A percentile compares a stretch with the other conserved stretches of the same genome.
Conservation (phyloP, 768 basidiomycete species). For the Boletus pseudopeckii region DNA sequence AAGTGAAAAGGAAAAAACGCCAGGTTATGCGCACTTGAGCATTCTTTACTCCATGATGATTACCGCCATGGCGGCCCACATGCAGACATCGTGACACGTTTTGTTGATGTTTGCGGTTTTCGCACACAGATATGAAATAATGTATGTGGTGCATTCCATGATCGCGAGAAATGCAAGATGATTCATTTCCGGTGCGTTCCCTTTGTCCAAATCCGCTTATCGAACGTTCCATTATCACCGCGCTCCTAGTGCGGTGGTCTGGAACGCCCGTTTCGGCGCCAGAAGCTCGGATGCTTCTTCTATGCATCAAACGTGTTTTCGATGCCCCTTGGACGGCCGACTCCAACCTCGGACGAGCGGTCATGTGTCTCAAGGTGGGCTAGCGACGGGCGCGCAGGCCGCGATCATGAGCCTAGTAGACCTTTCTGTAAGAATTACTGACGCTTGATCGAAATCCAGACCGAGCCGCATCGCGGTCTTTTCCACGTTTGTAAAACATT, state of each 20-base stretch:
- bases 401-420: too few species aligned
- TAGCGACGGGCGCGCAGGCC: too few species aligned
- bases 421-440: too few species aligned
- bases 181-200: background rate
- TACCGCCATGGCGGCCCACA: background rate
- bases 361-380: too few species aligned
- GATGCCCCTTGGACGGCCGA: too few species aligned
- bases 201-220: background rate
- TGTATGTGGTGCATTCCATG: background rate
- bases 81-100: background rate
- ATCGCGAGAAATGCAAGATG: background rate
- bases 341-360: too few species aligned
- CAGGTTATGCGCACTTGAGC: background rate
- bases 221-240: background rate
- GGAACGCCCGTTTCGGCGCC: background rate
- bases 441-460: too few species aligned
- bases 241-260: background rate
- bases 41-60: too few species aligned
- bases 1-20: background rate
- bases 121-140: too few species aligned
- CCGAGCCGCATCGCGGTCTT: too few species aligned
- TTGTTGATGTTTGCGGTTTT: background rate
- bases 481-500: too few species aligned
- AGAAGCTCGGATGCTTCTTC: background rate
- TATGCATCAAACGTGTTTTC: too few species aligned